Conservation (phyloP, 176 grass and related monocot species). For the Aegilops sharonensis region DNA sequence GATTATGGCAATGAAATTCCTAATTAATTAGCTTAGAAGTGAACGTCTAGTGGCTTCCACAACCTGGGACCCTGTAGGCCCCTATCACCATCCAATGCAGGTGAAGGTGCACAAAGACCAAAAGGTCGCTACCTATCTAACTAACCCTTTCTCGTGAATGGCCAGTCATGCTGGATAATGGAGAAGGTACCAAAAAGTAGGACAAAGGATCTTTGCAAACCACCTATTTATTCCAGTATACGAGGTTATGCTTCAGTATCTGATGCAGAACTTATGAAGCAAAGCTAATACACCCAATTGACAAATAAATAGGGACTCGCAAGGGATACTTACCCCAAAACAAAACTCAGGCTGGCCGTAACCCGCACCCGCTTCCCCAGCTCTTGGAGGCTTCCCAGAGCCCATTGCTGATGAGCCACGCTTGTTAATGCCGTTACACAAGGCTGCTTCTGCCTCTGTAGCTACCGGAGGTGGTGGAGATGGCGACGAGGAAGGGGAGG, state of each 20-base stretch:
- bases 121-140: background rate
- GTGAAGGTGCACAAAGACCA: background rate
- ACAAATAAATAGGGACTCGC: background rate
- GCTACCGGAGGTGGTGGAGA: slow-evolving; percentile 35
- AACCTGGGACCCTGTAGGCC: background rate
- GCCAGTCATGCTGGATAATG: background rate
- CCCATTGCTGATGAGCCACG: slow-evolving; percentile 63
- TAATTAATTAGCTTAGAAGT: background rate
- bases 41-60: slow-evolving; percentile 13
- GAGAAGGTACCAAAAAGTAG: background rate
- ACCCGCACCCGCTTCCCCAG: slow-evolving; percentile 29
- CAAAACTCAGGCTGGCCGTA: slow-evolving; percentile 41
- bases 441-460: slow-evolving; percentile 29
- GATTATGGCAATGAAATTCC: slow-evolving; percentile 6
- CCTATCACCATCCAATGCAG: background rate
- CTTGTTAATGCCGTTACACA: slow-evolving; percentile 54
- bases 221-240: background rate
- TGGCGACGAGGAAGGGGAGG: slow-evolving; percentile 35
- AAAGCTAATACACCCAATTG: background rate
- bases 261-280: slow-evolving; percentile 1
- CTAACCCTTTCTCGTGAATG: background rate
- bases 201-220: background rate
- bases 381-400: slow-evolving; percentile 42
- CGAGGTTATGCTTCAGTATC: background rate
- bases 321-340: slow-evolving; percentile 63